Evolutionary conservation across 2,329 filamentous ascomycete species (phyloP).

Genomic region (Xylaria polymorpha): DNA sequence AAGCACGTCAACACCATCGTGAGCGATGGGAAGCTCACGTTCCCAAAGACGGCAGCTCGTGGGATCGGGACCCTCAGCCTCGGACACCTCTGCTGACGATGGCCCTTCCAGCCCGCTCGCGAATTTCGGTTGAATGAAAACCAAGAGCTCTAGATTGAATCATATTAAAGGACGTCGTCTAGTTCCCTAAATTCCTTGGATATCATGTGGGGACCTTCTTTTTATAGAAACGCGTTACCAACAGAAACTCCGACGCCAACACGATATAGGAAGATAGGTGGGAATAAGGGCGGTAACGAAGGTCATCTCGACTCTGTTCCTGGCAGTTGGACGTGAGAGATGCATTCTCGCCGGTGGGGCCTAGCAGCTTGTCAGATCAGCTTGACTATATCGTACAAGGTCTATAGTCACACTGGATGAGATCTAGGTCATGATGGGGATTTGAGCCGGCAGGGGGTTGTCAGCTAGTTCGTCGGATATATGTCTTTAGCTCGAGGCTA

Average conservation of each 20-base stretch:
- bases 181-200: constrained; percentile 43
- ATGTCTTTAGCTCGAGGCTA: constrained; percentile 46
- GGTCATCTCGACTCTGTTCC: constrained; percentile 16
- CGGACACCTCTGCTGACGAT: constrained; percentile 37
- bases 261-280: constrained; percentile 27
- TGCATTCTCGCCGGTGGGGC: constrained; percentile 11
- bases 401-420: constrained; percentile 31
- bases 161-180: constrained; percentile 54
- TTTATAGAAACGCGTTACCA: constrained; percentile 47
- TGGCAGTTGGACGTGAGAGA: neutral
- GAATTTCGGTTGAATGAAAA: constrained; percentile 58
- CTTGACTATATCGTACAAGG: constrained; percentile 23
- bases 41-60: constrained; percentile 40
- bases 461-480: constrained; percentile 28
- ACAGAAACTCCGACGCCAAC: constrained; percentile 32
- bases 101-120: constrained; percentile 46
- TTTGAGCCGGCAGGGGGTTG: constrained; percentile 32
- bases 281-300: constrained; percentile 28
- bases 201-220: constrained; percentile 41
- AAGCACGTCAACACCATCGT: constrained; percentile 39
- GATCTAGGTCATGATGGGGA: constrained; percentile 43
- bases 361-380: constrained; percentile 18
- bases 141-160: constrained; percentile 56
- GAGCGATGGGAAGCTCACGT: constrained; percentile 27
- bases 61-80: constrained; percentile 41